Evolutionary conservation across 2,329 filamentous ascomycete species (phyloP).

Genomic region (Botrytis cinerea): DNA sequence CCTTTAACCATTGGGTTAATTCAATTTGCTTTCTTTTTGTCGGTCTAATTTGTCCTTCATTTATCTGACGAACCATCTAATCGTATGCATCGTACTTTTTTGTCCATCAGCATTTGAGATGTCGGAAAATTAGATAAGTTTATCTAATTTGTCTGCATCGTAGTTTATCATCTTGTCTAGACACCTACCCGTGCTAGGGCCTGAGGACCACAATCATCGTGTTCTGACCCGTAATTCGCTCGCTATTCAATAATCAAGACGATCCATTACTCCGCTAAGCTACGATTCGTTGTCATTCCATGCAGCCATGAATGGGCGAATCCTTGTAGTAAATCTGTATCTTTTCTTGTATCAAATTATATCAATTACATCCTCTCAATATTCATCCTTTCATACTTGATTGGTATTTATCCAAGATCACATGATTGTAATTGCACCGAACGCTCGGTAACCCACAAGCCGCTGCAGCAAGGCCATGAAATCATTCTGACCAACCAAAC

Average conservation of each 20-base stretch:
- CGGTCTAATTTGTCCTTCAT: neutral
- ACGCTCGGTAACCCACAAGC: slow-evolving; percentile 21
- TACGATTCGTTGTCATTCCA: slow-evolving; percentile 23
- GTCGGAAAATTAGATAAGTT: slow-evolving; percentile 13
- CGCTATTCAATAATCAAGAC: slow-evolving; percentile 11
- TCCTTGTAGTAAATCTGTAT: slow-evolving; percentile 20
- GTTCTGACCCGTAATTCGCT: slow-evolving; percentile 12
- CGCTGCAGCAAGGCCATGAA: slow-evolving; percentile 23
- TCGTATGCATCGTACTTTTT: neutral
- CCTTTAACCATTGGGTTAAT: slow-evolving; percentile 8
- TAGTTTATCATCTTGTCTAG: slow-evolving; percentile 3
- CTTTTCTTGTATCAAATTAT: slow-evolving; percentile 9
- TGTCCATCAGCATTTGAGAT: neutral
- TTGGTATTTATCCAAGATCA: slow-evolving; percentile 20
- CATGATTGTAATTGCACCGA: slow-evolving; percentile 22
- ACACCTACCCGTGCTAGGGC: slow-evolving; percentile 7
- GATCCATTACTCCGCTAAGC: slow-evolving; percentile 20
- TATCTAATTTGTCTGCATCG: slow-evolving; percentile 11
- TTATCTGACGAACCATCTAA: neutral
- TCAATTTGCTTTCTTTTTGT: neutral
- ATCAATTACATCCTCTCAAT: slow-evolving; percentile 13
- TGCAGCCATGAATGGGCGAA: slow-evolving; percentile 16
- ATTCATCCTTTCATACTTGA: slow-evolving; percentile 18
- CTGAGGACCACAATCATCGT: slow-evolving; percentile 6
- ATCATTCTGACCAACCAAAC: slow-evolving; percentile 21